Base-by-base conservation (phyloP, 495 filamentous ascomycete genomes). In the Immersiella caudata region DNA sequence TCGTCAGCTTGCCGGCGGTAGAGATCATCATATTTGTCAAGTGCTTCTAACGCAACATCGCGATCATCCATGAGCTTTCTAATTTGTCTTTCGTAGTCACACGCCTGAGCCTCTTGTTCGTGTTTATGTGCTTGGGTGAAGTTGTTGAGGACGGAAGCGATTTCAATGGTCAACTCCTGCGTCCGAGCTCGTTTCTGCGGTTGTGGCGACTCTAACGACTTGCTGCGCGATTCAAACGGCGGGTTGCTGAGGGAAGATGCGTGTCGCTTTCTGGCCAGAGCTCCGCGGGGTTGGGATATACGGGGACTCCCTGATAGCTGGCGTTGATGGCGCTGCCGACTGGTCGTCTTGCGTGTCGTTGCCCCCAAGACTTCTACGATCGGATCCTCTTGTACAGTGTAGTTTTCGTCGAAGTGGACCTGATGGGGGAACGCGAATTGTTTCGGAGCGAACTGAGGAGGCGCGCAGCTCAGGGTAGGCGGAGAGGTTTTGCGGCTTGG, bases 111-210 rank as follows among this genome's bases (percentile, higher is more conserved):
- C n/a, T 71, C 54, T 12, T 67, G 54, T n/a, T 66, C 65, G 1
- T 64, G 22, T 11, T 61, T 64, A 20, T 74, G 72, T 24, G 69
- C 20, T 1, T 65, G 62, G 22, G 68, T 74, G 54, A 68, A 74
- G n/a, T 71, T 61, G 29, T 76, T 76, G 66, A 76, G 65, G 20
- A 70, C 64, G 0, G 40, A 60, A 16, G 70, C 74, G 62, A 76
- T 66, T 0, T 54, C 50, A 5, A 33, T 67, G 6, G 70, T 70
- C 25, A 76, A 73, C 11, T 76, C 67, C 14, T 72, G 70, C n/a
- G 40, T 46, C 40, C 40, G 40, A 46, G 16, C 40, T 60, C 70
- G 22, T 70, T 72, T 46, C 11, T 2, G 60, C 24, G 21, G 62
- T 50, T 46, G 64, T 68, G 4, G 33, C 64, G 12, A 66, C 61